A percentile compares a stretch with the other conserved stretches of the same genome.
Conservation (phyloP, 495 filamentous ascomycete genomes). For the Penicillium turbatum region DNA sequence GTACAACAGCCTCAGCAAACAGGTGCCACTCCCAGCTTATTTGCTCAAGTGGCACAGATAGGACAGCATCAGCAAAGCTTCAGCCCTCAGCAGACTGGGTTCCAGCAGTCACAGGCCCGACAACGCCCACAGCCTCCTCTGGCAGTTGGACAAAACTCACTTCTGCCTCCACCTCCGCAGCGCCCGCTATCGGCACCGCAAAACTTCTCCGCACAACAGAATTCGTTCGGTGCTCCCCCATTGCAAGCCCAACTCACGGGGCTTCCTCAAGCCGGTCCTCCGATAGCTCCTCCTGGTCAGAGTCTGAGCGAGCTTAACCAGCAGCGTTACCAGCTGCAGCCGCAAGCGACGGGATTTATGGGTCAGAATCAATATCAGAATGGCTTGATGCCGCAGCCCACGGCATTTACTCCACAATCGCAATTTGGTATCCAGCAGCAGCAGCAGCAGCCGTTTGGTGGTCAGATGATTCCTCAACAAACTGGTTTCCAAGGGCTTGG, state of each 20-base stretch:
- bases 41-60: conserved; percentile 46
- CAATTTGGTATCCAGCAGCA: conserved; percentile 53
- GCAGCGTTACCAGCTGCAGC: conserved; percentile 56
- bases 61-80: conserved; percentile 33
- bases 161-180: conserved; percentile 77
- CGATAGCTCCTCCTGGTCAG: conserved; percentile 67
- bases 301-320: conserved; percentile 68
- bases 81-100: conserved; percentile 44
- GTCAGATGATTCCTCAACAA: conserved; percentile 12
- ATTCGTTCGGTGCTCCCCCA: conserved; percentile 64
- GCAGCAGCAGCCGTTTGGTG: conserved; percentile 29
- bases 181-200: conserved; percentile 87
- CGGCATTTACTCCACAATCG: conserved; percentile 48
- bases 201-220: conserved; percentile 66
- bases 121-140: conserved; percentile 73
- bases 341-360: conserved; percentile 54
- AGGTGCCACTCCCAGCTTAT: conserved; percentile 49
- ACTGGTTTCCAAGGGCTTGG: conserved; percentile 57
- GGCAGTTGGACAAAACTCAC: conserved; percentile 54
- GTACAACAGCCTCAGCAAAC: conserved; percentile 51
- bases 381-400: conserved; percentile 48
- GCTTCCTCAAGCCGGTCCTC: conserved; percentile 44
- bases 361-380: conserved; percentile 48
- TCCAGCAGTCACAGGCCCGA: conserved; percentile 50
- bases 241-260: conserved; percentile 88